phyloP scores from a whole-genome alignment of 2,329 filamentous ascomycete genomes.

The Plenodomus tracheiphilus region DNA sequence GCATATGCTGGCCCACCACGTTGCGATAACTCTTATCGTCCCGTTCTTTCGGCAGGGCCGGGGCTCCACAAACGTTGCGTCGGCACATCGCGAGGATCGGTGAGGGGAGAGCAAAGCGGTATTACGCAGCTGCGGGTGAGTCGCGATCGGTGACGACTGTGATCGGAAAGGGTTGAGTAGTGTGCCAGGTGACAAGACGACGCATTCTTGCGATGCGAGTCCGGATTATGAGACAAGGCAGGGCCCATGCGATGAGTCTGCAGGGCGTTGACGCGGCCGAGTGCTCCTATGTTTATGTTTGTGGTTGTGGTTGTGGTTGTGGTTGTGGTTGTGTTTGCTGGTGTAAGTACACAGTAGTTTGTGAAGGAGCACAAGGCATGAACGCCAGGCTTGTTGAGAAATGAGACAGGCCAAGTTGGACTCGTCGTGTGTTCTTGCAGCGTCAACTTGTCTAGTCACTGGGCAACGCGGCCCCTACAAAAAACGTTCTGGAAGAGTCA shows the following conservation, averaged over 20 bases:
- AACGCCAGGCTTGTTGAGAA: slow-evolving; percentile 18
- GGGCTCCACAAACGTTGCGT: slow-evolving; percentile 26
- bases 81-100: slow-evolving; percentile 16
- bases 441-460: background rate
- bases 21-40: slow-evolving; percentile 30
- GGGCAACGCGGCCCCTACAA: slow-evolving; percentile 19
- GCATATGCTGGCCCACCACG: slow-evolving; percentile 22
- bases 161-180: slow-evolving; percentile 5
- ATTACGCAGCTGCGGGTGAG: slow-evolving; percentile 19
- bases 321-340: background rate
- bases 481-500: slow-evolving; percentile 30
- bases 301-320: background rate
- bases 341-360: too few relatives aligned
- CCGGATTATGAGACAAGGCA: background rate
- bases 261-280: slow-evolving; percentile 1
- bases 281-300: too few relatives aligned
- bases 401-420: slow-evolving; percentile 11
- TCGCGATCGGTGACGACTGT: slow-evolving; percentile 12
- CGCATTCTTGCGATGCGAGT: background rate
- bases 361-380: background rate
- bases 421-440: slow-evolving; percentile 8
- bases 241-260: background rate
- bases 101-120: slow-evolving; percentile 22
- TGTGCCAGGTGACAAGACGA: slow-evolving; percentile 6
- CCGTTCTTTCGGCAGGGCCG: slow-evolving; percentile 16